A percentile compares a stretch with the other conserved stretches of the same genome.
These are phyloP conservation scores for Debaryomyces subglobosus DNA, from an alignment of 1,139 yeast genomes.

Conservation along the genomic window DNA sequence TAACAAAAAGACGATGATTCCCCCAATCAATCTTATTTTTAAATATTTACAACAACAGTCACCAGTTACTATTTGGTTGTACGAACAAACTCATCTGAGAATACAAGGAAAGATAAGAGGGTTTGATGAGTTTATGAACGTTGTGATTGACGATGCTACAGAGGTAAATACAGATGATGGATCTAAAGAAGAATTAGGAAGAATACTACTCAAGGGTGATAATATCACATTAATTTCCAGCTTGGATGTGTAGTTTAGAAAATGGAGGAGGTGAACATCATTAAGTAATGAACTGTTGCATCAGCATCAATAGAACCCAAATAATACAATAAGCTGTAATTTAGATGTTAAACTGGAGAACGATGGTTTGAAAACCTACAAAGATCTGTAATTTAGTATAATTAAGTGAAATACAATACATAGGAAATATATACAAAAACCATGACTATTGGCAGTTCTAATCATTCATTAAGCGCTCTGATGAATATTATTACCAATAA, in stretches of 20 bases:
- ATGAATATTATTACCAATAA: not conserved
- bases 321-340: not conserved
- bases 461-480: not conserved
- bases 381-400: not conserved
- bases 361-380: slow-evolving; percentile 5
- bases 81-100: slow-evolving; percentile 76
- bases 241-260: slow-evolving; percentile 35
- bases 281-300: not conserved
- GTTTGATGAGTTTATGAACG: slow-evolving; percentile 96
- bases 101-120: slow-evolving; percentile 88
- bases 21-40: slow-evolving; percentile 91
- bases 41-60: slow-evolving; percentile 83
- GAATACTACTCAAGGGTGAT: slow-evolving; percentile 88
- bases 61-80: slow-evolving; percentile 82
- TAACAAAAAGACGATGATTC: slow-evolving; percentile 55
- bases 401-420: slow-evolving; percentile 1
- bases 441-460: not conserved
- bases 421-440: not conserved
- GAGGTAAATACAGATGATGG: slow-evolving; percentile 59
- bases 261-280: not conserved
- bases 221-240: slow-evolving; percentile 82
- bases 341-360: not conserved
- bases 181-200: slow-evolving; percentile 41
- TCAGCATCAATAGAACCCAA: not conserved
- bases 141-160: slow-evolving; percentile 88